Conservation (phyloP, 306 rosid species). For the Cucurbita pepo region DNA sequence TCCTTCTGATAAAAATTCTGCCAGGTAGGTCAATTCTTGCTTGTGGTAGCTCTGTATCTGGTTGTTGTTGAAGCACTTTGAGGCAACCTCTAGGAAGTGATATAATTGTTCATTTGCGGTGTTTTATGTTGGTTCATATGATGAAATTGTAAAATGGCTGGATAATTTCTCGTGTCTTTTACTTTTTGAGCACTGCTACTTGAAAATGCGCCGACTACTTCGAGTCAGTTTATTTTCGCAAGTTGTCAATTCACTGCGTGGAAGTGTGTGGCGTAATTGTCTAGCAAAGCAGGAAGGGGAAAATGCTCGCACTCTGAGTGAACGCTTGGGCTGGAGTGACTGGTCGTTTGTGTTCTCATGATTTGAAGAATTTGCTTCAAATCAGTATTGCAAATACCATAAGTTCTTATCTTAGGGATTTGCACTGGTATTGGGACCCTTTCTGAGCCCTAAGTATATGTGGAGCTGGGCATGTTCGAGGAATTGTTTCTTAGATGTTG, state of each 20-base stretch:
- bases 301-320: neutral
- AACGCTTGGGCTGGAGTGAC: neutral
- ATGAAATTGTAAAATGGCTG: neutral
- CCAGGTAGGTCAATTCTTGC: constrained; percentile 28
- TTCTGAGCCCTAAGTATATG: too few species aligned
- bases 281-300: too few species aligned
- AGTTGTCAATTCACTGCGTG: too few species aligned
- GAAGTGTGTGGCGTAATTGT: too few species aligned
- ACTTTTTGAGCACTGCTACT: neutral
- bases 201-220: neutral
- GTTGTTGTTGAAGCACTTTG: neutral
- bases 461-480: too few species aligned
- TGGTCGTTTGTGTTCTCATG: neutral
- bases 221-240: too few species aligned
- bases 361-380: neutral
- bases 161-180: neutral
- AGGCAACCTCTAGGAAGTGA: neutral
- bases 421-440: too few species aligned
- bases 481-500: too few species aligned
- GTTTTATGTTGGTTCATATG: neutral
- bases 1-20: constrained; percentile 30
- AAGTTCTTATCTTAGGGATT: neutral
- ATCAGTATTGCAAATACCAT: neutral
- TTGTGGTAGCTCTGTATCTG: neutral
- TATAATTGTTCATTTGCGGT: neutral